Base-by-base conservation (phyloP, 208 protist genomes). In the Crithidia mellificae region DNA sequence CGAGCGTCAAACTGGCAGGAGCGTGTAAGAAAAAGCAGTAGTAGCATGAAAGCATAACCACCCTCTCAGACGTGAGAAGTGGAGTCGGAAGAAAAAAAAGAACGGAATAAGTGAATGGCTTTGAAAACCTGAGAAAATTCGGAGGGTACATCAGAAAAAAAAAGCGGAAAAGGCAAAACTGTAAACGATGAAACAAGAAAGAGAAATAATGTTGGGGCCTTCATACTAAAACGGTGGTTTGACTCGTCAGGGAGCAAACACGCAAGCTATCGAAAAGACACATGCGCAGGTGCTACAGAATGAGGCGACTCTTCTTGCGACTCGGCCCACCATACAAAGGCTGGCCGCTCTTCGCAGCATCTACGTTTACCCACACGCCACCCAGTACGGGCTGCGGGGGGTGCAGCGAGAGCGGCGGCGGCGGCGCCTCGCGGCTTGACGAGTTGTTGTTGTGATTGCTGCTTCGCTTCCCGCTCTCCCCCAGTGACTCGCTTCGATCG, bases 251-350 rank as follows among this genome's bases (percentile, higher is more conserved):
- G n/a, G n/a, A n/a, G n/a, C n/a, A n/a, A n/a, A n/a, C 15, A 51
- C 6, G 36, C 36, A 49, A 49, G 3, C 20, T 6, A 49, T 7
- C 11, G 24, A 6, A 32, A 57, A 57, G 7, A 20, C 29, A 41
- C 36, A 41, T n/a, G n/a, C n/a, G 12, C 36, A 41, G 12, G 6
- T 12, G 6, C 36, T 41, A 74, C 4, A 84, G 53, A 39, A 69
- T 52, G 4, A 84, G 63, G 25, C 74, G 68, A 15, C 69, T 71
- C 52, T 84, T 80, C 56, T 69, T 84, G 3, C 74, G 57, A 7
- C 50, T 64, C 12, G 36, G 39, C 1, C 32, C 63, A 5, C 36
- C 27, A 27, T 61, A 56, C 51, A 65, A 46, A 19, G 41, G 24
- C 5, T 58, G 47, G 12, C 32, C 56, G 39, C 24, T 59, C 12